phyloP scores from a whole-genome alignment of 2,329 filamentous ascomycete genomes.

The Trichophyton verrucosum region DNA sequence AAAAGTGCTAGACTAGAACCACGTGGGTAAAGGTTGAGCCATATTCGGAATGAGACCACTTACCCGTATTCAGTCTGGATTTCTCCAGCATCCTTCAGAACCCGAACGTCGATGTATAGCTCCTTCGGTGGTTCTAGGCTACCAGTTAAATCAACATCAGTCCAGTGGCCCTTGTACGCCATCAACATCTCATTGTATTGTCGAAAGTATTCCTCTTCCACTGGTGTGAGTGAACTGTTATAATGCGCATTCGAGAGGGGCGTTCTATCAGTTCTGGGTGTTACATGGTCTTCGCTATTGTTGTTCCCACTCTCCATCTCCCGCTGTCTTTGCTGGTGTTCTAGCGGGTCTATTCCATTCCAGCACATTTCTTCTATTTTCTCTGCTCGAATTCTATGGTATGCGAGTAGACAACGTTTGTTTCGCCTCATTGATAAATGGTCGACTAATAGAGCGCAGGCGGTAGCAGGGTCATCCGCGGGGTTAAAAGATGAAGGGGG shows the following conservation, averaged over 20 bases:
- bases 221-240: constrained; percentile 66
- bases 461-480: constrained; percentile 65
- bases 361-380: constrained; percentile 91
- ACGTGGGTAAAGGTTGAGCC: not conserved
- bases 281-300: not conserved
- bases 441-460: constrained; percentile 81
- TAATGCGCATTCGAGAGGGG: constrained; percentile 18
- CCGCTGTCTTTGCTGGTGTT: not conserved
- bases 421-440: constrained; percentile 92
- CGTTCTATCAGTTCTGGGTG: not conserved
- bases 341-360: constrained; percentile 68
- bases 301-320: constrained; percentile 3
- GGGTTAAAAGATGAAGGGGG: constrained; percentile 55
- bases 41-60: constrained; percentile 24
- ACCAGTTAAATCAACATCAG: constrained; percentile 89
- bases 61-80: constrained; percentile 99
- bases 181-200: constrained; percentile 84
- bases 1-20: not conserved
- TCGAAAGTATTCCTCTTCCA: constrained; percentile 91
- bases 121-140: constrained; percentile 89
- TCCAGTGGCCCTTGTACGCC: constrained; percentile 98
- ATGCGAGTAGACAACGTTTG: constrained; percentile 88
- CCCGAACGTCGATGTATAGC: constrained; percentile 90
- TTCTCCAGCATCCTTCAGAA: constrained; percentile 92
- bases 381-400: constrained; percentile 79